Evolutionary conservation across 2,329 filamentous ascomycete species (phyloP).

Genomic region (Ceratocystis cubensis): DNA sequence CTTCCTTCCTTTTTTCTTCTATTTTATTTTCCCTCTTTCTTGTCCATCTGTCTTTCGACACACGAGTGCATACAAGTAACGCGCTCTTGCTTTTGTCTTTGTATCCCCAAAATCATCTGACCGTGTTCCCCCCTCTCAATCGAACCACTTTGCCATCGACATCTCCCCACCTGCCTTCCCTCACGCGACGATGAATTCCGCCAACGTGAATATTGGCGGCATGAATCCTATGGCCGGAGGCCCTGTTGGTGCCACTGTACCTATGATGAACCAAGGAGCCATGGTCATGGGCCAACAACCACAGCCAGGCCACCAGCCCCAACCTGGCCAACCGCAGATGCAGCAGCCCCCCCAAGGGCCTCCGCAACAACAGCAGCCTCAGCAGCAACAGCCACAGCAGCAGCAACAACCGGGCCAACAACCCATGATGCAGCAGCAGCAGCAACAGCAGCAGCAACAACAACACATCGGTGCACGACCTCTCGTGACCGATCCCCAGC

Average conservation of each 20-base stretch:
- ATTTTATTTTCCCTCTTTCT: not conserved
- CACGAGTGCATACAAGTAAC: not conserved
- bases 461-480: conserved; percentile 29
- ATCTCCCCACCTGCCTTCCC: not conserved
- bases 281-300: conserved; percentile 25
- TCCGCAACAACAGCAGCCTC: conserved; percentile 16
- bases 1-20: not conserved
- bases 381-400: conserved; percentile 17
- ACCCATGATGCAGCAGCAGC: conserved; percentile 6
- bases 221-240: conserved; percentile 57
- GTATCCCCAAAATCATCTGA: not conserved
- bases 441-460: conserved; percentile 10
- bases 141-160: not conserved
- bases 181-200: conserved; percentile 39
- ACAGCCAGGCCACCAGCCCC: conserved; percentile 25
- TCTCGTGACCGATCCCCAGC: conserved; percentile 34
- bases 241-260: conserved; percentile 50
- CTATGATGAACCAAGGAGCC: conserved; percentile 53
- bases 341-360: conserved; percentile 19
- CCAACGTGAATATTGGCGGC: conserved; percentile 48
- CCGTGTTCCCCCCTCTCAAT: not conserved
- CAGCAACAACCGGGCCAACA: conserved; percentile 30
- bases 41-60: not conserved
- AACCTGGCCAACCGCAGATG: conserved; percentile 22
- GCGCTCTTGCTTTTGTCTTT: not conserved